Conservation (phyloP, 805 yeast genomes). For the Pichia sporocuriosa region DNA sequence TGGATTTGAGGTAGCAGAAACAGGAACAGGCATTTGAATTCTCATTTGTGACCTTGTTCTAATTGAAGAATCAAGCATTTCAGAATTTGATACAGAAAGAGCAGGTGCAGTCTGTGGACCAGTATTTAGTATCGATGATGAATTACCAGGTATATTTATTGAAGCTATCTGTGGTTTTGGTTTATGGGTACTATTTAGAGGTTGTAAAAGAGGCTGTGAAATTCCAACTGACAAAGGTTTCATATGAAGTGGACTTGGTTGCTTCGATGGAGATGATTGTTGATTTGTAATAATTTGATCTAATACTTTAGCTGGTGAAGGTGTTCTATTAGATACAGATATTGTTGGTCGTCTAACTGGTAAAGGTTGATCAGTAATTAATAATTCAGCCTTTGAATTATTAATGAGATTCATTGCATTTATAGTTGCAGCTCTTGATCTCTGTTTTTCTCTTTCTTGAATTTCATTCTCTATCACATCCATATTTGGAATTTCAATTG, state of each 20-base stretch:
- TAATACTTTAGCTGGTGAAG: conserved; percentile 39
- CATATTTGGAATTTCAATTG: conserved; percentile 66
- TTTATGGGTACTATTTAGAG: conserved; percentile 36
- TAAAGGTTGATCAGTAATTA: conserved; percentile 14
- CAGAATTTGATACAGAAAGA: conserved; percentile 13
- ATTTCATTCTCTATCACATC: conserved; percentile 24
- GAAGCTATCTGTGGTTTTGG: not conserved
- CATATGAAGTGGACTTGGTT: conserved; percentile 35
- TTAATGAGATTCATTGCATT: conserved; percentile 3
- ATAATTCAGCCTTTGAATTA: conserved; percentile 3
- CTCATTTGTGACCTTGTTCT: conserved; percentile 50
- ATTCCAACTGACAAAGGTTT: conserved; percentile 41
- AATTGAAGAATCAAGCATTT: conserved; percentile 22
- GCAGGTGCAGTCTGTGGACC: conserved; percentile 29
- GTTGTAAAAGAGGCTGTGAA: conserved; percentile 43
- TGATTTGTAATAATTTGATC: conserved; percentile 15
- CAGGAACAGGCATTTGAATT: conserved; percentile 73
- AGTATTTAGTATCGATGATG: conserved; percentile 7
- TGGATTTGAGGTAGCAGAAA: conserved; percentile 18
- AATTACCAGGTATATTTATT: conserved; percentile 1
- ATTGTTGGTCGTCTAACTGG: conserved; percentile 31
- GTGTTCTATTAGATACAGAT: conserved; percentile 34
- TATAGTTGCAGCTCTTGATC: conserved; percentile 29
- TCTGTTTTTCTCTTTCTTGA: conserved; percentile 15
- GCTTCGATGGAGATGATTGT: conserved; percentile 27